Evolutionary conservation across 805 yeast genomes (phyloP).

Genomic region (Isabelozyma gotoi): DNA sequence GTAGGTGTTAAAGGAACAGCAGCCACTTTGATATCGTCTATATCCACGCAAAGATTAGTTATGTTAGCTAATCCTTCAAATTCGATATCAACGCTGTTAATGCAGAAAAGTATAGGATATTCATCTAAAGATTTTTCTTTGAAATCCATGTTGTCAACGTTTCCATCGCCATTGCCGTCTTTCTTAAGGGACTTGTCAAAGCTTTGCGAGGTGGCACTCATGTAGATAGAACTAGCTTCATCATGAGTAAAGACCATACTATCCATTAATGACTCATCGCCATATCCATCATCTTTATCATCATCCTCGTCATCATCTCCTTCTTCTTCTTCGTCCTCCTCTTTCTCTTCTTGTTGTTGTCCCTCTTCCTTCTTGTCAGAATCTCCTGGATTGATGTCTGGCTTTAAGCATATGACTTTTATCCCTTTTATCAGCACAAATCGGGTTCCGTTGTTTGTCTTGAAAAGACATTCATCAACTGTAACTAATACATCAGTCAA

Average conservation of each 20-base stretch:
- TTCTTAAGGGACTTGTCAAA: conserved; percentile 16
- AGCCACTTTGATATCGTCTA: conserved; percentile 44
- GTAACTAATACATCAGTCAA: conserved; percentile 31
- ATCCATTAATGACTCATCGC: conserved; percentile 47
- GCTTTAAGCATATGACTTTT: conserved; percentile 38
- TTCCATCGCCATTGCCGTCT: conserved; percentile 1
- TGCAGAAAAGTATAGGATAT: conserved; percentile 21
- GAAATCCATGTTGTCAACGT: background rate
- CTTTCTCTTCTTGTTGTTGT: background rate
- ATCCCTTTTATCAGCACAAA: conserved; percentile 40
- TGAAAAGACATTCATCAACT: conserved; percentile 29
- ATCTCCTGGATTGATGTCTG: conserved; percentile 34
- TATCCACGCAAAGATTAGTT: conserved; percentile 34
- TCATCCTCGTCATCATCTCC: conserved; percentile 23
- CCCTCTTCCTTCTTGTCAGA: conserved; percentile 1
- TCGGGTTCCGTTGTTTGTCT: conserved; percentile 49
- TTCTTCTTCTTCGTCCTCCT: conserved; percentile 4
- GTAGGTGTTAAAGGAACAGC: conserved; percentile 44
- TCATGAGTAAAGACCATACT: conserved; percentile 68
- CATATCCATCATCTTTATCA: conserved; percentile 28
- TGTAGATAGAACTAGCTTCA: conserved; percentile 69
- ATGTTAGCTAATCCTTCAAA: conserved; percentile 48
- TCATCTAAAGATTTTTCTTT: conserved; percentile 1
- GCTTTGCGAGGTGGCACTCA: conserved; percentile 73
- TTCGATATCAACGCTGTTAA: conserved; percentile 38